Evolutionary conservation across 495 filamentous ascomycete species (phyloP).

Genomic region (Talaromyces adpressus): DNA sequence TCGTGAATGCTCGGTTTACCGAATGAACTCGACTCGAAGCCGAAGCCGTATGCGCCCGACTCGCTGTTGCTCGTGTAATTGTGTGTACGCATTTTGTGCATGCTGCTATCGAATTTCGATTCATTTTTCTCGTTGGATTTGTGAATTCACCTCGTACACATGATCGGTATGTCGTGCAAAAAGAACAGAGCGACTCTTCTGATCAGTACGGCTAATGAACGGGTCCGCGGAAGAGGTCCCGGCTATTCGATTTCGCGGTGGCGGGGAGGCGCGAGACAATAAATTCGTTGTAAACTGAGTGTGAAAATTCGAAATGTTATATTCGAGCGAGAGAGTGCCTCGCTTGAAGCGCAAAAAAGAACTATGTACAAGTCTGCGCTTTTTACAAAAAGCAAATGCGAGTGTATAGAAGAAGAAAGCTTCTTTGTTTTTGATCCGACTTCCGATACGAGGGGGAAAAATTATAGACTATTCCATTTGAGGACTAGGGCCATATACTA

Average conservation of each 20-base stretch:
- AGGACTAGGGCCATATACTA: background rate
- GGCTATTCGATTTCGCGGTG: background rate
- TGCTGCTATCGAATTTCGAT: background rate
- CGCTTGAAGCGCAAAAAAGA: background rate
- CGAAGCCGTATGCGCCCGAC: background rate
- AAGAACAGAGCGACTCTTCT: background rate
- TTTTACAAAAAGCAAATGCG: background rate
- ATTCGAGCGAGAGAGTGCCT: background rate
- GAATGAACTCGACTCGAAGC: background rate
- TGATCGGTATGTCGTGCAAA: background rate
- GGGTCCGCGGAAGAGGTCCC: background rate
- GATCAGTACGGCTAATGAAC: background rate
- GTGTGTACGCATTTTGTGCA: background rate
- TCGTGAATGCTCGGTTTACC: background rate
- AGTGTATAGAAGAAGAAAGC: background rate
- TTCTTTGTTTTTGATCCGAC: background rate
- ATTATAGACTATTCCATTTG: background rate
- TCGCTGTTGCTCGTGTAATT: background rate
- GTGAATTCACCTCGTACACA: background rate
- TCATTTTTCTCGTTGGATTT: background rate
- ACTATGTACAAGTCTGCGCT: background rate
- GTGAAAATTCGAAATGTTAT: background rate
- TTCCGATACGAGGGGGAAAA: background rate
- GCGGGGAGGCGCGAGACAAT: background rate
- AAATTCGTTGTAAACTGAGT: background rate